Percentiles rank a stretch among this genome's conserved stretches.
Evolutionary conservation across 148 eudicot species (phyloP).

Genomic region (Cornus florida): DNA sequence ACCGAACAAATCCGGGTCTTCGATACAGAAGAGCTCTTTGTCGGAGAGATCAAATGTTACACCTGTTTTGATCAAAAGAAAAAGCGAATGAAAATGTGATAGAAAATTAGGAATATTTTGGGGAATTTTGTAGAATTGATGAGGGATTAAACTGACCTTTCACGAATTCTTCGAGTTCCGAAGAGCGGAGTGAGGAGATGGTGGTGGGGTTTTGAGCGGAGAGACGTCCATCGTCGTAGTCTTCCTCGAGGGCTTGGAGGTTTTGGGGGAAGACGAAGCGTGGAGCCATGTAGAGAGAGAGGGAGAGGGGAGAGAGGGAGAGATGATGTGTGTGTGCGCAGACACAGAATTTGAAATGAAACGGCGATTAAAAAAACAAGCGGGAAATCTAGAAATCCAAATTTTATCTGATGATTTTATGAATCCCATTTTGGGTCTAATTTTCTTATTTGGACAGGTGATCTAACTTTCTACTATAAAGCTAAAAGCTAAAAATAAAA

Average conservation of each 20-base stretch:
- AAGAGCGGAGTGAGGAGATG: conserved; percentile 57
- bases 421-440: no score
- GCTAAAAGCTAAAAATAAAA: no score
- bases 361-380: no score
- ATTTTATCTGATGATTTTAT: no score
- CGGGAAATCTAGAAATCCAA: no score
- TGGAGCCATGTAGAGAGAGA: conserved; percentile 54
- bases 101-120: background rate
- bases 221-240: conserved; percentile 35
- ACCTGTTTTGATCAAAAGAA: conserved; percentile 38
- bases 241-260: conserved; percentile 55
- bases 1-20: conserved; percentile 85
- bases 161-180: conserved; percentile 89
- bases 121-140: conserved; percentile 5
- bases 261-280: conserved; percentile 65
- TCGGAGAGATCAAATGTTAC: conserved; percentile 76
- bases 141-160: conserved; percentile 45
- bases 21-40: conserved; percentile 79
- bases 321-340: no score
- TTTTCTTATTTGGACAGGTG: no score
- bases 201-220: conserved; percentile 29
- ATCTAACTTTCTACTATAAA: no score
- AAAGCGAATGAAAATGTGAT: background rate
- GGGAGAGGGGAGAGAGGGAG: conserved; percentile 9
- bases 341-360: no score